Evolutionary conservation across 805 yeast genomes (phyloP).

Genomic region (Pichia kluyveri): DNA sequence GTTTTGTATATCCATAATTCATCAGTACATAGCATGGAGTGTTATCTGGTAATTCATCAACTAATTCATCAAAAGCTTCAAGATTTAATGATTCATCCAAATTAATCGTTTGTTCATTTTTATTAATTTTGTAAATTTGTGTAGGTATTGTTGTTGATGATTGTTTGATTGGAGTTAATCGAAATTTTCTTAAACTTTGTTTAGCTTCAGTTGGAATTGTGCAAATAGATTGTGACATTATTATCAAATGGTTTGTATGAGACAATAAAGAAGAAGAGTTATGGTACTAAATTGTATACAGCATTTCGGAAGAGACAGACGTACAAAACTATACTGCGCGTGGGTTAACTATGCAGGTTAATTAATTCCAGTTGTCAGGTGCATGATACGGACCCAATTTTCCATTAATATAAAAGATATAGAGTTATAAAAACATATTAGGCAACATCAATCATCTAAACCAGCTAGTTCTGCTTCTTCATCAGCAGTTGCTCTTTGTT

Average conservation of each 20-base stretch:
- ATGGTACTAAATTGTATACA: no score
- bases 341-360: no score
- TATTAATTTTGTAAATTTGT: conserved; percentile 51
- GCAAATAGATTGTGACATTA: conserved; percentile 46
- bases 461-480: conserved; percentile 46
- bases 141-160: conserved; percentile 56
- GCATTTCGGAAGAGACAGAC: no score
- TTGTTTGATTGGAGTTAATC: conserved; percentile 50
- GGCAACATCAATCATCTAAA: conserved; percentile 10
- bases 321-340: no score
- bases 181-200: conserved; percentile 55
- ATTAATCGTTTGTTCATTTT: conserved; percentile 40
- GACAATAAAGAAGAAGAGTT: no score
- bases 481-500: conserved; percentile 62
- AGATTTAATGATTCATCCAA: conserved; percentile 37
- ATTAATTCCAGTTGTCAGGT: no score
- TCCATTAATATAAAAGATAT: no score
- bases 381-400: no score
- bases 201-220: conserved; percentile 54
- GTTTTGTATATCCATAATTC: conserved; percentile 59
- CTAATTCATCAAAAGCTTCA: conserved; percentile 48
- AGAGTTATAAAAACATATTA: neutral
- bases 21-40: conserved; percentile 67
- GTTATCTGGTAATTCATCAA: conserved; percentile 75
- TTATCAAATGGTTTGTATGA: neutral